Evolutionary conservation across 2,329 filamentous ascomycete species (phyloP), one percentile per base, ranked within the genome.

Genomic region (Claviceps sp.): DNA sequence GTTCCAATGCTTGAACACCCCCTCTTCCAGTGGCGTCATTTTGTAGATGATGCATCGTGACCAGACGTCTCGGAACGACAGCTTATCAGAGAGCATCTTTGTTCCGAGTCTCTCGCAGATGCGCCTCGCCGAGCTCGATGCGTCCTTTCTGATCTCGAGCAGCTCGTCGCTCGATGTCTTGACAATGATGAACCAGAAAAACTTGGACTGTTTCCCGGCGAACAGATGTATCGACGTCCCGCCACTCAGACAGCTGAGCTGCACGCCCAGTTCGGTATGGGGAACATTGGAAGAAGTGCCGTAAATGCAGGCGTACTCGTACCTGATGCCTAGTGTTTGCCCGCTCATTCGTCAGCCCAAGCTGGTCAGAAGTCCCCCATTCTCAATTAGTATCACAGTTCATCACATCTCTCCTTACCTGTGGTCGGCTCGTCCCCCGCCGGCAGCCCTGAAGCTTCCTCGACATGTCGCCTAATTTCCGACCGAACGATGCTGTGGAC

Each of bases 51-150:
- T 49, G 43, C 38, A 50, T 49, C 4, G 51, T 50, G 42, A 62
- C 60, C 64, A 70, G 1, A 73, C 39, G 11, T 70, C 62, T 0
- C 58, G 58, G 50, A 73, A 68, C 1, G 54, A 62, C 8, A 67
- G 8, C 0, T 53, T 58, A 2, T 61, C 60, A 1, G 58, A 57
- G 13, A 70, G 41, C 6, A 59, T 58, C 17, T 62, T 45, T 54
- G 30, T 62, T 55, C 13, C 56, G 60, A 46, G 65, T 13, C 58
- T 10, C 56, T 55, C 7, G 55, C 54, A 1, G 61, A 65, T 2
- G 64, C 42, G 22, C 26, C 42, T 47, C 11, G 47, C 51, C n/a
- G 37, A 38, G 0, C 39, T 17, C 4, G 49, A 37, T 14, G 48
- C 22, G 2, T 22, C 39, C 14, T 26, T 46, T 10, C 22, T 39